These are phyloP conservation scores for Wickerhamiella nectarea DNA, from an alignment of 805 yeast genomes.

Conservation along the genomic window DNA sequence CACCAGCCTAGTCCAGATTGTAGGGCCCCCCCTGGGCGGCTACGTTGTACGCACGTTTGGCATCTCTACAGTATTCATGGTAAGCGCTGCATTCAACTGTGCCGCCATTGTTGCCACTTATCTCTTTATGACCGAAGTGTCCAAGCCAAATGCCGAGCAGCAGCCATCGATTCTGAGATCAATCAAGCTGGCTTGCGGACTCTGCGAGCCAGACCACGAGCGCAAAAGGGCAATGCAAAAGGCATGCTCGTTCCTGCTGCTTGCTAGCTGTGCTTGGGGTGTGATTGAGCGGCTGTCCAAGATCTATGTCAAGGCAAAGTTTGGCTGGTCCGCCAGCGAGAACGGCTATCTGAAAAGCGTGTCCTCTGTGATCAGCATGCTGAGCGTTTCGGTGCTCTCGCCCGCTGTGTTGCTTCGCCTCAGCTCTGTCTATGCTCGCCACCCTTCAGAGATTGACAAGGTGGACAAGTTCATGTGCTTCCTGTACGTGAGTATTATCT, in stretches of 20 bases:
- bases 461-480: neutral
- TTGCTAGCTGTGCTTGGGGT: neutral
- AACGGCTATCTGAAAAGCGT: neutral
- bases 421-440: neutral
- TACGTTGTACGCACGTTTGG: neutral
- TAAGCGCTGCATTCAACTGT: neutral
- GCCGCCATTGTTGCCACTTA: neutral
- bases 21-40: neutral
- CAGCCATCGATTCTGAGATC: neutral
- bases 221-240: neutral
- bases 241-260: neutral
- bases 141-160: neutral
- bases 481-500: neutral
- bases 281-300: neutral
- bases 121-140: neutral
- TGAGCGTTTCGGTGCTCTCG: neutral
- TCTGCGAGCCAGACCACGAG: neutral
- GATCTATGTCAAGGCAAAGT: conserved; percentile 1
- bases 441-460: neutral
- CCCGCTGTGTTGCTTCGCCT: neutral
- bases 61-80: neutral
- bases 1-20: neutral
- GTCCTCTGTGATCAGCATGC: neutral
- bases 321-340: conserved; percentile 1
- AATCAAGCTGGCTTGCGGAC: neutral